Evolutionary conservation across 139 green algal genomes (phyloP).

Genomic region (Coelastrella sp.): DNA sequence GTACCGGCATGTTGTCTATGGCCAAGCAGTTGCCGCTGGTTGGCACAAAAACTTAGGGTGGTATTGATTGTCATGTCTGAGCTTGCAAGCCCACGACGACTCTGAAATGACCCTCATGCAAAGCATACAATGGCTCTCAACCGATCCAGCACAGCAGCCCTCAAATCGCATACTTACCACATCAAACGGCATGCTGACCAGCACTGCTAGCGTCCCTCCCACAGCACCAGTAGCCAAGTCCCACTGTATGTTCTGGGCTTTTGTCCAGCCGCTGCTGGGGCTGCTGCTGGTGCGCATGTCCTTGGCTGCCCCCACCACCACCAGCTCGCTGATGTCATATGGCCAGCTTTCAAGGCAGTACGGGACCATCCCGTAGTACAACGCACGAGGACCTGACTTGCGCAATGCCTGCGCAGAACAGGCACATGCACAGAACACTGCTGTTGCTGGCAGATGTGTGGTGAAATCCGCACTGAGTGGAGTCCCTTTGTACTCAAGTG

Average conservation of each 20-base stretch:
- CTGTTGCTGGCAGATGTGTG: neutral
- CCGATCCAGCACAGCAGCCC: too few relatives aligned
- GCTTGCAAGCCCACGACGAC: too few relatives aligned
- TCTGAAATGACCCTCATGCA: too few relatives aligned
- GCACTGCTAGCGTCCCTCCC: constrained; percentile 51
- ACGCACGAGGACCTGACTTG: constrained; percentile 7
- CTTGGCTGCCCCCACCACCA: constrained; percentile 54
- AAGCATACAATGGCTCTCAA: too few relatives aligned
- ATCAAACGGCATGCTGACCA: constrained; percentile 83
- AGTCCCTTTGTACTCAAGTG: too few relatives aligned
- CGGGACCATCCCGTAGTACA: constrained; percentile 61
- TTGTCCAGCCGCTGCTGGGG: neutral
- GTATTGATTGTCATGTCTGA: too few relatives aligned
- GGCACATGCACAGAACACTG: neutral
- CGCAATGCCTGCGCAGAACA: constrained; percentile 20
- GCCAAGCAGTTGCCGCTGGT: too few relatives aligned
- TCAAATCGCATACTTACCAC: constrained; percentile 41
- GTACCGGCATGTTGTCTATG: too few relatives aligned
- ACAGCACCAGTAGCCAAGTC: constrained; percentile 48
- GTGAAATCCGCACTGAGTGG: too few relatives aligned
- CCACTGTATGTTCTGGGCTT: neutral
- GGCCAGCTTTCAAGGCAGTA: constrained; percentile 71
- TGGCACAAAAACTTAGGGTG: too few relatives aligned
- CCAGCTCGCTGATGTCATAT: constrained; percentile 56
- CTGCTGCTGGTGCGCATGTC: neutral